Percentiles rank a stretch among this genome's conserved stretches.
Conservation (phyloP, 164 flowering plant species). For the Macadamia tetraphylla region DNA sequence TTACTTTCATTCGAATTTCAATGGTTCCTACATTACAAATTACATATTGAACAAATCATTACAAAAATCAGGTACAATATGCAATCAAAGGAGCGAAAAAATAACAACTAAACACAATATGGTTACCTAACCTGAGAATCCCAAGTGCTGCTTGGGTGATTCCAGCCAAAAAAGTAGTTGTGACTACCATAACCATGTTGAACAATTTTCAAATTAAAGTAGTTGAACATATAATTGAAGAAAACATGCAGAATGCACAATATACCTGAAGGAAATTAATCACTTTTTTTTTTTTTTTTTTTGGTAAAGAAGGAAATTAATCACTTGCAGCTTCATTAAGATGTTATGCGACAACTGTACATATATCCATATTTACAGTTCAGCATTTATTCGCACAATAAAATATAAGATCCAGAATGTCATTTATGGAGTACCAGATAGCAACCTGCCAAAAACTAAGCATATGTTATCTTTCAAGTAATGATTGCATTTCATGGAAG, state of each 20-base stretch:
- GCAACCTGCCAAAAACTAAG: slow-evolving; percentile 38
- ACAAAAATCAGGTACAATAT: too few relatives aligned
- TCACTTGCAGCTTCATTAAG: slow-evolving; percentile 28
- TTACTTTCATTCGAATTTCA: too few relatives aligned
- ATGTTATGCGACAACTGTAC: slow-evolving; percentile 30
- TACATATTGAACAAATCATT: too few relatives aligned
- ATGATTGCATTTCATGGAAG: not conserved
- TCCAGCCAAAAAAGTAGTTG: too few relatives aligned
- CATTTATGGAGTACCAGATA: slow-evolving; percentile 21
- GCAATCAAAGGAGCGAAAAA: too few relatives aligned
- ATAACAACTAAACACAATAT: too few relatives aligned
- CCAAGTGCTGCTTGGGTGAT: too few relatives aligned
- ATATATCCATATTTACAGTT: slow-evolving; percentile 16
- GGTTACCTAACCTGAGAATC: too few relatives aligned
- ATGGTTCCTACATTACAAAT: too few relatives aligned
- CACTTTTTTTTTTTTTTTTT: too few relatives aligned
- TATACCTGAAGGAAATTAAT: slow-evolving; percentile 46
- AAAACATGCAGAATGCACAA: slow-evolving; percentile 3
- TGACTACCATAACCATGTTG: too few relatives aligned
- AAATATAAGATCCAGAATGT: slow-evolving; percentile 50
- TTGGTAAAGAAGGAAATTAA: too few relatives aligned
- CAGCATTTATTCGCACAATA: slow-evolving; percentile 58
- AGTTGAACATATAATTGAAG: not conserved
- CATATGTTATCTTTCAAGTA: not conserved
- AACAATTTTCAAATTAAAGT: slow-evolving; percentile 6